Evolutionary conservation across 371 early-diverging fungal genomes (phyloP), one percentile per base, ranked within the genome.

Genomic region (Mucor indicus): DNA sequence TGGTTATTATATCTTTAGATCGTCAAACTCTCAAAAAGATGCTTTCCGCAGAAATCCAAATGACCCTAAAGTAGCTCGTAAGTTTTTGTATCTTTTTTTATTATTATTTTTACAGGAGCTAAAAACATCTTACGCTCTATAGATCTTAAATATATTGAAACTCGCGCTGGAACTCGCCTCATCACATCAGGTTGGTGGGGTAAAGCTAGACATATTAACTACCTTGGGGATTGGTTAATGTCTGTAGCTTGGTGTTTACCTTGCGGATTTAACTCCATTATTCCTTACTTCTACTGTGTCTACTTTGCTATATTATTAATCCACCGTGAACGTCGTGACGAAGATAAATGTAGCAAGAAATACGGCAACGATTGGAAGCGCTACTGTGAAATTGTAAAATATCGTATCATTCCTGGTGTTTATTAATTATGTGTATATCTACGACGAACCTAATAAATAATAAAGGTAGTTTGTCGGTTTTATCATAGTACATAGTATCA

Each of bases 161-260:
- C 95, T 0, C 69, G 75, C 38, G 55, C 85, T 22, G 96, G 96
- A 15, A 79, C 84, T 37, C 84, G 81, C 48, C 74, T 97, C 47
- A 67, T 97, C 25, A 82, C 84, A 24, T 78, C 78, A 31, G 94
- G 98, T 10, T 97, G 96, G 95, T 96, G 95, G 91, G 95, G 95
- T 4, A 72, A 75, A 20, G 86, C 95, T 8, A 74, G 94, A 32
- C 92, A 97, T 59, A 89, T 95, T 57, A 94, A 97, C 66, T 97
- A 97, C 72, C 66, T 90, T 37, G 93, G 89, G 19, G 93, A 95
- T 63, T 89, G 90, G 88, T 60, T 90, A 19, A 89, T 94, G 91
- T 81, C 87, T 6, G 60, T 91, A 33, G 71, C 93, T 4, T 92
- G 91, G 90, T 90, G 88, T 49, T 69, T 93, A 19, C 84, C 89